phyloP scores from a whole-genome alignment of 2,329 filamentous ascomycete genomes.

The Xylariaceae sp. region DNA sequence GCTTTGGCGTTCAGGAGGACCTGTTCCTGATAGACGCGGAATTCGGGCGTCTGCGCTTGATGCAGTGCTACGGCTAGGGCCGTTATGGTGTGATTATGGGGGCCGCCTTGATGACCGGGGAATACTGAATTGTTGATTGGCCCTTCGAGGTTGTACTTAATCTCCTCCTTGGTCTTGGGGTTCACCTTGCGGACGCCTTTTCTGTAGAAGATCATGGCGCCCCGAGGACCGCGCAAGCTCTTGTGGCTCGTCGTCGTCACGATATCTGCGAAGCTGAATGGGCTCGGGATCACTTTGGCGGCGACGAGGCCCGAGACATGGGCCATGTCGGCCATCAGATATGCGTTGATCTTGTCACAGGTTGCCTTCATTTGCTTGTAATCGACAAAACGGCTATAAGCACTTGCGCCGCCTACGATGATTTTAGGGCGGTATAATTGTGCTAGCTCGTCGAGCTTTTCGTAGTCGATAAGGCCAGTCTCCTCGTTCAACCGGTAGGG shows the following conservation, averaged over 20 bases:
- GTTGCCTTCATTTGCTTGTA: slow-evolving; percentile 92
- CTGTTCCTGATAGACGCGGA: slow-evolving; percentile 89
- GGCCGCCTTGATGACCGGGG: slow-evolving; percentile 96
- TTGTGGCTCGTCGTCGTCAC: slow-evolving; percentile 99
- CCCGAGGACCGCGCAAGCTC: slow-evolving; percentile 90
- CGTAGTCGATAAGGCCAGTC: slow-evolving; percentile 95
- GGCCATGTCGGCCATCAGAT: slow-evolving; percentile 94
- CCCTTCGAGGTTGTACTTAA: slow-evolving; percentile 86
- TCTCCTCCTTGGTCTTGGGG: slow-evolving; percentile 84
- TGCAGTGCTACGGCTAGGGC: slow-evolving; percentile 93
- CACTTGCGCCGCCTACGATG: slow-evolving; percentile 91
- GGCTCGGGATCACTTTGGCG: slow-evolving; percentile 87
- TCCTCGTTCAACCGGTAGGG: slow-evolving; percentile 91
- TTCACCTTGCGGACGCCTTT: slow-evolving; percentile 86
- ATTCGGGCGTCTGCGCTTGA: slow-evolving; percentile 88
- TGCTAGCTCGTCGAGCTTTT: slow-evolving; percentile 85
- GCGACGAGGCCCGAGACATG: slow-evolving; percentile 96
- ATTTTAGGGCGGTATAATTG: slow-evolving; percentile 93
- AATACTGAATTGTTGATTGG: slow-evolving; percentile 98
- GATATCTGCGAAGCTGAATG: slow-evolving; percentile 89
- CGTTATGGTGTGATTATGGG: slow-evolving; percentile 99
- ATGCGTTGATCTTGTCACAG: slow-evolving; percentile 88
- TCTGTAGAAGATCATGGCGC: slow-evolving; percentile 98
- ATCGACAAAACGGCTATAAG: slow-evolving; percentile 95
- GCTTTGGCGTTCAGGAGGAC: slow-evolving; percentile 92